phyloP scores from a whole-genome alignment of 345 rosid genomes.

The Arabidopsis arenosa region DNA sequence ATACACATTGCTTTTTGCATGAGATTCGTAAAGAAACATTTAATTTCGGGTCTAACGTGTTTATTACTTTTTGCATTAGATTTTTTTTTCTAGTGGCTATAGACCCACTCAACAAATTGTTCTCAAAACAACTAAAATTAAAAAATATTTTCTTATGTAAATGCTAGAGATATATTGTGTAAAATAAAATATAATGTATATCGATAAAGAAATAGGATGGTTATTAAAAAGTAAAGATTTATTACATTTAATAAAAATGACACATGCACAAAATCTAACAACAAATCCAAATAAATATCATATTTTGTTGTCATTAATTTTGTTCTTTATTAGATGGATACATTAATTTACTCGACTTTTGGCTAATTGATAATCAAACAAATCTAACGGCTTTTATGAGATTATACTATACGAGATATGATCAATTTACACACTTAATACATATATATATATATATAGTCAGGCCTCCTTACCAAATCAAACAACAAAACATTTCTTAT shows the following conservation, averaged over 20 bases:
- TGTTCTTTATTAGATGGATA: background rate
- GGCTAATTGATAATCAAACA: background rate
- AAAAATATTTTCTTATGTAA: background rate
- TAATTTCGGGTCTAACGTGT: too few relatives aligned
- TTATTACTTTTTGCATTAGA: too few relatives aligned
- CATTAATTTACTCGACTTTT: background rate
- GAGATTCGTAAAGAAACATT: too few relatives aligned
- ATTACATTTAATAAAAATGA: background rate
- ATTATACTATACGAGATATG: background rate
- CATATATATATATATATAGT: background rate
- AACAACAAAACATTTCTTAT: background rate
- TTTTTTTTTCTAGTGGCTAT: too few relatives aligned
- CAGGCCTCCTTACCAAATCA: background rate
- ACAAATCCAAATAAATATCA: background rate
- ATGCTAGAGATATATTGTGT: background rate
- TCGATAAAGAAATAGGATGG: too few relatives aligned
- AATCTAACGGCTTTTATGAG: background rate
- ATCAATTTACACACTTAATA: background rate
- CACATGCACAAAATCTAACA: background rate
- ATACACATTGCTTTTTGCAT: too few relatives aligned
- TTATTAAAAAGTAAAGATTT: background rate
- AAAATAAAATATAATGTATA: too few relatives aligned
- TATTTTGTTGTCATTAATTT: background rate
- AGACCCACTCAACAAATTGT: too few relatives aligned
- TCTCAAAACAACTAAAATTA: too few relatives aligned